Base-by-base conservation (phyloP, 2,329 filamentous ascomycete species). In the Epichloe baconii region DNA sequence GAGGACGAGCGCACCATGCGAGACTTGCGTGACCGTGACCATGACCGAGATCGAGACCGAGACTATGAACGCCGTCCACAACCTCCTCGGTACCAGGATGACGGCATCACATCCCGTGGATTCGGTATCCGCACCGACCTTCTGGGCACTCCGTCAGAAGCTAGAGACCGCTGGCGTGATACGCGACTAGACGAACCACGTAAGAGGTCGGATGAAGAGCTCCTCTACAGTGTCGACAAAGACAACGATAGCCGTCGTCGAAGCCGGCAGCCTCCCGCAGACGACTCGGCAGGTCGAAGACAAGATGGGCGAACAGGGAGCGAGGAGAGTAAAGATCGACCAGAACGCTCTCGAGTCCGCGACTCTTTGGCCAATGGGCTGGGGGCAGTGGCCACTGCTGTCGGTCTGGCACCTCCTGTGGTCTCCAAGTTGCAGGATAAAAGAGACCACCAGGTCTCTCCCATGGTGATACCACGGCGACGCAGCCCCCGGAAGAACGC, bases 71-170 rank as follows among this genome's bases (percentile, higher is more conserved):
- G 61, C 15, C 52, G 58, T 7, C 57, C 63, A 43, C 62, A 67
- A 15, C 53, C 60, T 6, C 53, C 59, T 3, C 62, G 64, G 34
- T 75, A 72, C 55, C 70, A 68, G 19, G 75, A 78, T 48, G 73
- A 77, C 1, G 66, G 64, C 38, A 66, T 78, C 14, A 53, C 66
- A 3, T 53, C 64, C 11, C 75, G 77, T 40, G 77, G 76, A 1
- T 79, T 78, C 54, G 76, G 76, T 23, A 71, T 79, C 52, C 73
- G 75, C 21, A 70, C 72, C 8, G 71, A 68, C 31, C 56, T 62
- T 21, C 57, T 47, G 50, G 64, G 52, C 58, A 64, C 68, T 21
- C 63, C 66, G 37, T 71, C 74, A 17, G 73, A 76, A 23, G 64
- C 68, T 21, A 69, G 66, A n/a, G 64, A 73, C 7, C 66, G 64